phyloP scores from a whole-genome alignment of 208 protist genomes.

The Trypanosomatidae sp. region DNA sequence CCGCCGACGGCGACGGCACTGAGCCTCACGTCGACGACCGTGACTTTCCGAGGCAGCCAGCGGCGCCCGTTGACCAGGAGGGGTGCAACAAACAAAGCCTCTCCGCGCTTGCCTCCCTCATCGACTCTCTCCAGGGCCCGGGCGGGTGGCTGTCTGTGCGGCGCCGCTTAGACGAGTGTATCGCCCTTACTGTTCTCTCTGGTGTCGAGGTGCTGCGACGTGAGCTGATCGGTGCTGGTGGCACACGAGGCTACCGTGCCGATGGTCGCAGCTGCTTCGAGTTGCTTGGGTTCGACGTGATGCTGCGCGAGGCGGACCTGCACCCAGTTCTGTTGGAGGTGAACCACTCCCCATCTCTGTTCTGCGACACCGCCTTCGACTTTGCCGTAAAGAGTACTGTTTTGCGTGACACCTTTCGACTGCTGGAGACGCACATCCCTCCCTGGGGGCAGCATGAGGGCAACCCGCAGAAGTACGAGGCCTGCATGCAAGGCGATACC shows the following conservation, averaged over 20 bases:
- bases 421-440: constrained; percentile 55
- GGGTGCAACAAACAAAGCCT: constrained; percentile 24
- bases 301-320: constrained; percentile 52
- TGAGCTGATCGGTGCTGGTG: constrained; percentile 66
- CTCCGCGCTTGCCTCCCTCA: constrained; percentile 26
- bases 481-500: constrained; percentile 8
- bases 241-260: constrained; percentile 37
- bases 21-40: background rate
- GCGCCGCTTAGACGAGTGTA: constrained; percentile 60
- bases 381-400: constrained; percentile 77
- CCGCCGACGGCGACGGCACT: background rate
- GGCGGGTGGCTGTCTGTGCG: constrained; percentile 52
- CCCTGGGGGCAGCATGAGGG: constrained; percentile 12
- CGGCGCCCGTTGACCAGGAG: background rate
- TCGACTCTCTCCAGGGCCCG: constrained; percentile 7
- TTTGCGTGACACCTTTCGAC: constrained; percentile 61
- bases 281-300: constrained; percentile 89
- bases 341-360: constrained; percentile 90
- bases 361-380: constrained; percentile 83
- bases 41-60: background rate
- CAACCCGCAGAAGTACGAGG: constrained; percentile 4
- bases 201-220: constrained; percentile 71
- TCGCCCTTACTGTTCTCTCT: constrained; percentile 87
- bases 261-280: constrained; percentile 82
- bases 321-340: constrained; percentile 87